Conservation (phyloP, 192 early-diverging fungal genomes). For the Phlyctochytrium bullatum region DNA sequence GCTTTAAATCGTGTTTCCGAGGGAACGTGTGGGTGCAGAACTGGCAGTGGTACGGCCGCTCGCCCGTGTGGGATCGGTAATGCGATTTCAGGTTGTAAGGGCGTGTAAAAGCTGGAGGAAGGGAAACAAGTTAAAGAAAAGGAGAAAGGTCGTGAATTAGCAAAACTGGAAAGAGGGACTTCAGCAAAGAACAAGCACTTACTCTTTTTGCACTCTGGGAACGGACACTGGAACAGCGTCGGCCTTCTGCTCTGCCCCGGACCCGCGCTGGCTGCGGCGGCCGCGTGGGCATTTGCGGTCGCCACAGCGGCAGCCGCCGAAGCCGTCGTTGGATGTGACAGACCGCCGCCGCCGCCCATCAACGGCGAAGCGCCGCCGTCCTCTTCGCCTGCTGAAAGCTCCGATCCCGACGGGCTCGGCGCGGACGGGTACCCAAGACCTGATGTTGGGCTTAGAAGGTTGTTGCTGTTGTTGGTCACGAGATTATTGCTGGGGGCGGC, state of each 20-base stretch:
- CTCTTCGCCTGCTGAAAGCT: not conserved
- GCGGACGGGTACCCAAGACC: not conserved
- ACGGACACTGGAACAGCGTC: slow-evolving; percentile 47
- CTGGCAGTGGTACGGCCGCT: slow-evolving; percentile 62
- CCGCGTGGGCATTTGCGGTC: slow-evolving; percentile 9
- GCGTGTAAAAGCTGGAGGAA: slow-evolving; percentile 54
- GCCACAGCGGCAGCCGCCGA: slow-evolving; percentile 2
- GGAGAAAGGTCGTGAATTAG: not conserved
- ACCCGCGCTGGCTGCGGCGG: slow-evolving; percentile 24
- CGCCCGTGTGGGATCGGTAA: slow-evolving; percentile 62
- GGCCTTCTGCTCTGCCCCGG: slow-evolving; percentile 17
- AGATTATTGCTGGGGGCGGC: not conserved
- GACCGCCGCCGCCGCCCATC: too few species aligned
- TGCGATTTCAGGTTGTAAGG: slow-evolving; percentile 72
- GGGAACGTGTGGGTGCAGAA: slow-evolving; percentile 78
- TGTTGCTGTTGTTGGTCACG: slow-evolving; percentile 1
- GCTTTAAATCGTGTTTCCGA: slow-evolving; percentile 88
- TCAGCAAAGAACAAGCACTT: not conserved
- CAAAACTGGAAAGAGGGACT: slow-evolving; percentile 5
- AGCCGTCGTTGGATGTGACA: too few species aligned
- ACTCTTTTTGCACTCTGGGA: slow-evolving; percentile 41
- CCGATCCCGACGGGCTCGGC: not conserved
- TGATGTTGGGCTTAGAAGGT: not conserved
- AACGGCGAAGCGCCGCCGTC: too few species aligned
- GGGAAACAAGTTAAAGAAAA: not conserved